Base-by-base conservation (phyloP, 1,284 basidiomycete genomes). In the Sutorius eximius region DNA sequence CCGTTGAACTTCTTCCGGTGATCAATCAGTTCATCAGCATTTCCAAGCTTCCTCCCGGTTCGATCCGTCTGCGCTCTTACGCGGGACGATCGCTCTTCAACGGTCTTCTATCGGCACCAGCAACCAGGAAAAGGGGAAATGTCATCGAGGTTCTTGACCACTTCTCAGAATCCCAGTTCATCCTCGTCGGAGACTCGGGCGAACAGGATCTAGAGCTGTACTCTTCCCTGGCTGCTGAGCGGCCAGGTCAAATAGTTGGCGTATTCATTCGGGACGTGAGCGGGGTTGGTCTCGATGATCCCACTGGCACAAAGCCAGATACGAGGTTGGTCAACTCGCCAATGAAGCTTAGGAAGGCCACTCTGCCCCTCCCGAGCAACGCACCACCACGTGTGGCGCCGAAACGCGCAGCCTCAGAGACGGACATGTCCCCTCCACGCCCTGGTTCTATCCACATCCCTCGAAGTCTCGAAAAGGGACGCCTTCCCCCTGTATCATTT, bases 161-260 rank as follows among this genome's bases (percentile, higher is more conserved):
- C 11, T 95, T 95, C 68, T 82, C 82, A 1, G 76, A 84, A 42
- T 83, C 87, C 3, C 78, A 75, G 20, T 96, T 97, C 71, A 74
- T 97, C 63, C 81, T 95, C 45, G 78, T 96, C 32, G 93, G 93
- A 9, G 94, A 96, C 69, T 84, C 86, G 0, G 93, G 91, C 34
- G 93, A 95, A 67, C 92, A 94, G 64, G 93, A 95, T 71, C 74
- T 95, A 38, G 91, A 95, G 69, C 76, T 95, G 3, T 95, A 95
- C 67, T 76, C 86, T 9, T 74, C 81, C 55, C 67, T 94, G 20
- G 91, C 92, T 0, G 71, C 73, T 20, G 86, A 91, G 55, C 78
- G 84, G 16, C 87, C 89, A 0, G 59, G 71, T 10, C 86, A 88
- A 64, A 77, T 92, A 37, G 71, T 85, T 5, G 90, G 78, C 3